phyloP scores from a whole-genome alignment of 345 rosid species.

The Corymbia maculata region DNA sequence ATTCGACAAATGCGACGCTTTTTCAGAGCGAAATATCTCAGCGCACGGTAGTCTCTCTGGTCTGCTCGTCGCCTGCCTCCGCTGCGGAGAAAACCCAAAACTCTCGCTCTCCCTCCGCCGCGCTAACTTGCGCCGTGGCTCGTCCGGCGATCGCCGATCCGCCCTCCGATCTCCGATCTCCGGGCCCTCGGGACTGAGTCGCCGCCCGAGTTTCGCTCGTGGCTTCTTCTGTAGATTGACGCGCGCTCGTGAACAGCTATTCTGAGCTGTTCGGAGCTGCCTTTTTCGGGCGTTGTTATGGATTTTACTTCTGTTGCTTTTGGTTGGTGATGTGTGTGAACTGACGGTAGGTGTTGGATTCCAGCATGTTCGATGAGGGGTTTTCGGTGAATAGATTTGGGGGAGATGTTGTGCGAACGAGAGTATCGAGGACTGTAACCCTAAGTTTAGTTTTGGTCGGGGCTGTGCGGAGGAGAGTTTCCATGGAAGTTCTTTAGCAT shows the following conservation, averaged over 20 bases:
- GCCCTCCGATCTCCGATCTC: not conserved
- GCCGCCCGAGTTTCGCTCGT: not conserved
- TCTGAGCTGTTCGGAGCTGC: not conserved
- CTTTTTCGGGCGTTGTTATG: fast-evolving
- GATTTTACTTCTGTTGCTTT: not conserved
- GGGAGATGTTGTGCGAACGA: not conserved
- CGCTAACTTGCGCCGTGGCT: not conserved
- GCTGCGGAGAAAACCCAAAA: not conserved
- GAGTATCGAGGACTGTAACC: not conserved
- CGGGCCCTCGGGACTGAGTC: not conserved
- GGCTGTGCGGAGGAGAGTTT: not conserved
- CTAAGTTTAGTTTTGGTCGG: not conserved
- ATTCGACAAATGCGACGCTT: not conserved
- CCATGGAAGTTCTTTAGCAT: slow-evolving; percentile 32
- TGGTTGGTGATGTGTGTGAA: not conserved
- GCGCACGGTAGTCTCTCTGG: not conserved
- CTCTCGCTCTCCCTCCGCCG: not conserved
- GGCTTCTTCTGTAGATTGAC: not conserved
- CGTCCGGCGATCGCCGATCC: not conserved
- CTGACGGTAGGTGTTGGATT: not conserved
- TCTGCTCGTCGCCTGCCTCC: not conserved
- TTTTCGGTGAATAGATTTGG: not conserved
- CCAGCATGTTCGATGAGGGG: not conserved
- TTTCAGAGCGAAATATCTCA: not conserved
- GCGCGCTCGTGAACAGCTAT: not conserved